Conservation (phyloP, 148 eudicot genomes). For the Heliamphora exappendiculata region DNA sequence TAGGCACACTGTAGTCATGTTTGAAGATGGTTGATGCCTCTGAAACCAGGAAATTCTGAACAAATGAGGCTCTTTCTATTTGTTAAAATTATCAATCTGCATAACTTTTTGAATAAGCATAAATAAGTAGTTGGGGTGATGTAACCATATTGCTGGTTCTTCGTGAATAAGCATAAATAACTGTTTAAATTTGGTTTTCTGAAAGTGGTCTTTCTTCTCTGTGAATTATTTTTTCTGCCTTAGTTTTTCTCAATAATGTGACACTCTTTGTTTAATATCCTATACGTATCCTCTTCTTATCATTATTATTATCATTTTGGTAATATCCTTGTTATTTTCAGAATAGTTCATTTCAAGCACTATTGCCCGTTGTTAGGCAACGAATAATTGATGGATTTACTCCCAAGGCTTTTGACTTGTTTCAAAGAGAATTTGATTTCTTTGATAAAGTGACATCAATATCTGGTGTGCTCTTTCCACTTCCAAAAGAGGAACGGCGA, state of each 20-base stretch:
- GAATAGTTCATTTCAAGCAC: constrained; percentile 55
- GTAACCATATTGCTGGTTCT: not conserved
- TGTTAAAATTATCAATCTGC: not conserved
- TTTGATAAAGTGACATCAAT: constrained; percentile 95
- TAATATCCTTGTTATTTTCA: constrained; percentile 28
- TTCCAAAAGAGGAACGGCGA: constrained; percentile 94
- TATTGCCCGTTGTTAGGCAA: constrained; percentile 68
- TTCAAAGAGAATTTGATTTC: constrained; percentile 88
- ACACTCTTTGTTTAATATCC: not conserved
- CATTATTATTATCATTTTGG: too few species aligned
- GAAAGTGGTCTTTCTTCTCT: too few species aligned
- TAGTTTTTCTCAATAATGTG: not conserved
- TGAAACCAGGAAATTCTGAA: not conserved
- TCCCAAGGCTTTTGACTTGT: constrained; percentile 62
- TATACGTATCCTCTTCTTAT: too few species aligned
- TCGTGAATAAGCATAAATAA: too few species aligned
- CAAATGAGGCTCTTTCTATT: not conserved
- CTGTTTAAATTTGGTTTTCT: not conserved
- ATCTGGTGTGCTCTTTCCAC: constrained; percentile 73
- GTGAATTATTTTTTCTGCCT: not conserved
- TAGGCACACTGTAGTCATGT: not conserved
- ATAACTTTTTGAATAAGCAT: not conserved
- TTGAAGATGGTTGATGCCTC: not conserved
- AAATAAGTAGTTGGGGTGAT: not conserved
- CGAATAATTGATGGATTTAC: constrained; percentile 77